A percentile compares a stretch with the other conserved stretches of the same genome.
phyloP scores from a whole-genome alignment of 2,329 filamentous ascomycete species.

The Claviceps pusilla region DNA sequence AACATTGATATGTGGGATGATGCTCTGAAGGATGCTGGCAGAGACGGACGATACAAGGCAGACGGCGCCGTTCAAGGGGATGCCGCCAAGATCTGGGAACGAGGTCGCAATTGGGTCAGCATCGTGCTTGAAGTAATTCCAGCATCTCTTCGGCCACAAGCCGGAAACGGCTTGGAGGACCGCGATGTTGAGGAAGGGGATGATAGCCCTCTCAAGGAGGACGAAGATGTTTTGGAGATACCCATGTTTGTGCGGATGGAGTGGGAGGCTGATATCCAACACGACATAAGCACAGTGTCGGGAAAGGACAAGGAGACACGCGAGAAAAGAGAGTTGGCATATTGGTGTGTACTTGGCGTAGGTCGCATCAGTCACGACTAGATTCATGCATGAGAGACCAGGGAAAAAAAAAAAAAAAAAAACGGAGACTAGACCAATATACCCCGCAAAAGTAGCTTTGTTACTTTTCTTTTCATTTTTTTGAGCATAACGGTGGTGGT shows the following conservation, averaged over 20 bases:
- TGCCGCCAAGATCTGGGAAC: slow-evolving; percentile 91
- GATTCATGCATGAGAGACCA: slow-evolving; percentile 3
- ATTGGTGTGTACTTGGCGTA: slow-evolving; percentile 86
- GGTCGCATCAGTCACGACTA: slow-evolving; percentile 54
- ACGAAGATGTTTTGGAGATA: slow-evolving; percentile 64
- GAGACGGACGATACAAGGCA: slow-evolving; percentile 23
- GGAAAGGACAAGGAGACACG: slow-evolving; percentile 44
- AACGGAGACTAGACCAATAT: slow-evolving; percentile 22
- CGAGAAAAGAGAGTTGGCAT: slow-evolving; percentile 78
- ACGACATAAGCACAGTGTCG: slow-evolving; percentile 43
- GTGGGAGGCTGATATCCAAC: slow-evolving; percentile 61
- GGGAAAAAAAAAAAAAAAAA: too few relatives aligned
- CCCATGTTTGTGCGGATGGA: slow-evolving; percentile 87
- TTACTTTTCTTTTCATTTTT: background rate
- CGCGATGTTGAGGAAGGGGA: slow-evolving; percentile 25
- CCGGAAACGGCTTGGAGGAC: slow-evolving; percentile 14
- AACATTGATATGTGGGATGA: slow-evolving; percentile 86
- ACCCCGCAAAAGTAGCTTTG: slow-evolving; percentile 17
- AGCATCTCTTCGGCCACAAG: slow-evolving; percentile 32
- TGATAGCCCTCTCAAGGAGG: slow-evolving; percentile 35
- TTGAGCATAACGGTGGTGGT: slow-evolving; percentile 8
- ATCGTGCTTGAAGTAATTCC: slow-evolving; percentile 84
- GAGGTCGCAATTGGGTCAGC: slow-evolving; percentile 84
- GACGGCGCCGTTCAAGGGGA: slow-evolving; percentile 44
- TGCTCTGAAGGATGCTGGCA: slow-evolving; percentile 48